phyloP scores from a whole-genome alignment of 2,329 filamentous ascomycete genomes.

The Hortaea sp. region DNA sequence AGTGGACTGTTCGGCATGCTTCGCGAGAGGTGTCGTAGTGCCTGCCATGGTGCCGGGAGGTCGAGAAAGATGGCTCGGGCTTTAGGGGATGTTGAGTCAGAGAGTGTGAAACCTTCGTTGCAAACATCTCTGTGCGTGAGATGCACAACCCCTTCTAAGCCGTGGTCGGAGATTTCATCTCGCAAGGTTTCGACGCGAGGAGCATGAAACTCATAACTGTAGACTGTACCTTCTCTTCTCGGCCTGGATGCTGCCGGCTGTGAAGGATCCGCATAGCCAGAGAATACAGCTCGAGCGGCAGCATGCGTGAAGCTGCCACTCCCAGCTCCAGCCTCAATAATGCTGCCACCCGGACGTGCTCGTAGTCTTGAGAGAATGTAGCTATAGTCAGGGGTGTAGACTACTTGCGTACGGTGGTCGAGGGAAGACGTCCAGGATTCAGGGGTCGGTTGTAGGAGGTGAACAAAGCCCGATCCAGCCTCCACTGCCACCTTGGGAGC shows the following conservation, averaged over 20 bases:
- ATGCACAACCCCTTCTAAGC: conserved; percentile 54
- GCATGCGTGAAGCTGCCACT: conserved; percentile 81
- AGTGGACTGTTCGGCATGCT: conserved; percentile 43
- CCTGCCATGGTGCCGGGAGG: conserved; percentile 71
- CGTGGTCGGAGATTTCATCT: conserved; percentile 59
- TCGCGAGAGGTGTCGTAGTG: conserved; percentile 64
- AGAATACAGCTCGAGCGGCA: conserved; percentile 64
- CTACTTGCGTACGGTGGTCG: conserved; percentile 74
- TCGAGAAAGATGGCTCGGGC: conserved; percentile 70
- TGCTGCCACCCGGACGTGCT: conserved; percentile 58
- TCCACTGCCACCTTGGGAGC: conserved; percentile 38
- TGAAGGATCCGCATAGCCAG: conserved; percentile 45
- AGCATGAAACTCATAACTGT: conserved; percentile 74
- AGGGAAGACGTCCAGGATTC: conserved; percentile 74
- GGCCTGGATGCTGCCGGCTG: conserved; percentile 15
- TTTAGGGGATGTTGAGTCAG: conserved; percentile 32
- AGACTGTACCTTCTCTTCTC: conserved; percentile 53
- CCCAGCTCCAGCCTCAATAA: conserved; percentile 74
- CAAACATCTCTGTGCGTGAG: conserved; percentile 75
- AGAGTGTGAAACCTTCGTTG: conserved; percentile 57
- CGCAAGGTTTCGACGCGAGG: conserved; percentile 59
- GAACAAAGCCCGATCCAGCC: conserved; percentile 60
- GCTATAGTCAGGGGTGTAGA: conserved; percentile 80
- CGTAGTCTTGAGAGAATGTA: conserved; percentile 70
- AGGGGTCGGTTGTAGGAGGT: conserved; percentile 68